Evolutionary conservation across 2,329 filamentous ascomycete species (phyloP), one percentile per base, ranked within the genome.

Genomic region (Teratosphaeriaceae sp.): DNA sequence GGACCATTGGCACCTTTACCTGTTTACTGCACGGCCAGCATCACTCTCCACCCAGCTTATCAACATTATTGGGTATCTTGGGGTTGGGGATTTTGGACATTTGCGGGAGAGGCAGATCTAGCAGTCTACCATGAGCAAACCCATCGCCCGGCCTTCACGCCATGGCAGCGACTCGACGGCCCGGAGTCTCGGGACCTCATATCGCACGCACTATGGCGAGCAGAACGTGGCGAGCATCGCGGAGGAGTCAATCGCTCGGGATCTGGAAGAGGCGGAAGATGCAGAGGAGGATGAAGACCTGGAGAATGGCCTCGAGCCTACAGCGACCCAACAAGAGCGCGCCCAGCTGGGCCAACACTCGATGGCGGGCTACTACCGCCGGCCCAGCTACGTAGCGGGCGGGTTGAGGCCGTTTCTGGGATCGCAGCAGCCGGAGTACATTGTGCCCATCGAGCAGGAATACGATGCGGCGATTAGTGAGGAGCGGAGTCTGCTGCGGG

Each of bases 371-470:
- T 78, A 78, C 23, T 95, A 92, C 66, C 79, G 85, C 43, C 78
- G 88, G 35, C 86, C 88, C 1, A 85, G 80, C 52, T 84, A 82
- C 58, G 81, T 92, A 33, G 81, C 83, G 22, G 84, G 83, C 11
- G 82, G 82, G 19, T 75, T 80, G 1, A 74, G 87, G 42, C 82
- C 84, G 3, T 73, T 94, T 45, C 75, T 86, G 20, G 78, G 79
- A 73, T 46, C 84, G 73, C 64, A 59, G 42, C 52, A 80, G 22
- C 67, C 64, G 49, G 67, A 60, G 62, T 71, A 68, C 2, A 41
- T 56, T n/a, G 43, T 56, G 20, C 56, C 57, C 2, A 42, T 49
- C 12, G 72, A 72, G 49, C 67, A 68, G 49, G 78, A 82, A 50
- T 67, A 71, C 20, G 70, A 76, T 38, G 69, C 67, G 33, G 71